Evolutionary conservation across 768 basidiomycete species (phyloP).

Genomic region (Crucibulum laeve): DNA sequence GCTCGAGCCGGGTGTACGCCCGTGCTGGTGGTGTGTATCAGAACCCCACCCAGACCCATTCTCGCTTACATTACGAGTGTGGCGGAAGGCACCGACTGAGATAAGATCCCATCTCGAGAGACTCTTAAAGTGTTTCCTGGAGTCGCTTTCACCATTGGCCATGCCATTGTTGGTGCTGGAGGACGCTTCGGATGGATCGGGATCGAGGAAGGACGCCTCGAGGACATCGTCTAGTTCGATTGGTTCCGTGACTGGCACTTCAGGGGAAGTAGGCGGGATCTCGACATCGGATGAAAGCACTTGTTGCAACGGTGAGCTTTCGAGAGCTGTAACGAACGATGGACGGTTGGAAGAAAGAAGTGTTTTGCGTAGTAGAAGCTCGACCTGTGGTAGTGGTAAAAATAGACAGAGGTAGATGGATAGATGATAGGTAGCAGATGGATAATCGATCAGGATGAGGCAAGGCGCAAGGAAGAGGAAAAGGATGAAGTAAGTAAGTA

Average conservation of each 20-base stretch:
- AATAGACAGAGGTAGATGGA: too few species aligned
- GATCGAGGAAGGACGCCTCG: constrained; percentile 66
- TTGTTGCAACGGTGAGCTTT: too few species aligned
- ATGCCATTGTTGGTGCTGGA: background rate
- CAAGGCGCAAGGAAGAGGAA: constrained; percentile 4
- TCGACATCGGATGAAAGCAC: too few species aligned
- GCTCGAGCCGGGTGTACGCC: constrained; percentile 25
- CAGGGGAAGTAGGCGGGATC: constrained; percentile 14
- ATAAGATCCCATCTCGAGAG: constrained; percentile 72
- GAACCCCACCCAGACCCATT: constrained; percentile 26
- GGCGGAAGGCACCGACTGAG: constrained; percentile 69
- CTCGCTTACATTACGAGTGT: constrained; percentile 40
- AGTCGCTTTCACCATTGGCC: constrained; percentile 23
- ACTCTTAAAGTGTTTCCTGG: constrained; percentile 37
- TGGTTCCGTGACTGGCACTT: constrained; percentile 41
- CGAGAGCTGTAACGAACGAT: constrained; percentile 12
- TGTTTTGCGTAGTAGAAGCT: constrained; percentile 29
- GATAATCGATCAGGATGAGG: constrained; percentile 7
- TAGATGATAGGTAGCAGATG: constrained; percentile 8
- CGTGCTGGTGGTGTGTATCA: too few species aligned
- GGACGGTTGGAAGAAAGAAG: constrained; percentile 23
- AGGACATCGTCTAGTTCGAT: constrained; percentile 75
- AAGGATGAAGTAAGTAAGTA: constrained; percentile 8
- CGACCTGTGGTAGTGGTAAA: constrained; percentile 25
- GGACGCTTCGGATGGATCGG: constrained; percentile 29